Base-by-base conservation (phyloP, 2,329 filamentous ascomycete species). In the Phoma sp. region DNA sequence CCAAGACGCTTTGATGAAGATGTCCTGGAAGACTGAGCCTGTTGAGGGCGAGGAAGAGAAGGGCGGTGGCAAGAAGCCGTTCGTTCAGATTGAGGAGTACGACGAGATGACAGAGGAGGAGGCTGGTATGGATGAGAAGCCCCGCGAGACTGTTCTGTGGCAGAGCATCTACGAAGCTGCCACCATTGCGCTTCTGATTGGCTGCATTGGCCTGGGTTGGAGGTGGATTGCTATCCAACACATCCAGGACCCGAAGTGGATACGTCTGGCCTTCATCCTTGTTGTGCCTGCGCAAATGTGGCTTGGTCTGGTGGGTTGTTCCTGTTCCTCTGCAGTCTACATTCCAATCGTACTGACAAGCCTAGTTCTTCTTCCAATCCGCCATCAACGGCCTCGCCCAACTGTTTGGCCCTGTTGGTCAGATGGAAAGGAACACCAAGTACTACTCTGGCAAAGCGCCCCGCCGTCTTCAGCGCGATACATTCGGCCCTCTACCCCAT, bases 391-490 rank as follows among this genome's bases (percentile, higher is more conserved):
- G 71, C 25, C 8, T 69, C 24, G 52, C 67, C 67, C 73, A 81
- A 68, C 91, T 94, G 79, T 84, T 93, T 54, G 91, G 91, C 5
- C 90, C 91, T 0, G 85, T 92, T 52, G 83, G 84, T 43, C 89
- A 93, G 70, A 81, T 94, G 73, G 84, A 82, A 29, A 78, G 83
- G 66, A 95, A 95, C 81, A 92, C 89, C 68, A 90, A 89, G 73
- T 94, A 88, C 78, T 95, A 89, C 77, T 94, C 91, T 0, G 91
- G 89, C 1, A 80, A 82, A 25, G 49, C 67, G 9, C 69, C 71
- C 1, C 58, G 56, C n/a, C 63, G 69, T n/a, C 82, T 88, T 8
- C 86, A 88, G 1, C 83, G 83, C 19, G 64, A 70, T 45, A 59
- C 55, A 4, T 58, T 55, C 81, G 89, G 43, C 75, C 78, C 76